These are phyloP conservation scores for Myriosclerotinia duriaeana DNA, from an alignment of 2,329 filamentous ascomycete species.

Conservation along the genomic window DNA sequence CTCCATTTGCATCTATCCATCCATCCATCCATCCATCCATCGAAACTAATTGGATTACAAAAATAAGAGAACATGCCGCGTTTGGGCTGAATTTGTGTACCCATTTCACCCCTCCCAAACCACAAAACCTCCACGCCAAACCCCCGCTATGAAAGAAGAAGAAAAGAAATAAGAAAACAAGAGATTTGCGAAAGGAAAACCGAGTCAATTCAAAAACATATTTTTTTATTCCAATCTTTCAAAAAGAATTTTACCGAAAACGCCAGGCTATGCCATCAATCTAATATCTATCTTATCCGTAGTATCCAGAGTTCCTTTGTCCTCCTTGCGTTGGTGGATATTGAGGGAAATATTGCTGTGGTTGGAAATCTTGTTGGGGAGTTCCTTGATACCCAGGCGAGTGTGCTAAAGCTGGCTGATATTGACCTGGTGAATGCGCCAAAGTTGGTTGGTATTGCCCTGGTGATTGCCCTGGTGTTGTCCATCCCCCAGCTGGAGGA, in stretches of 20 bases:
- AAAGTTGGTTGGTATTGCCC: background rate
- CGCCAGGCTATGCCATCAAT: slow-evolving; percentile 3
- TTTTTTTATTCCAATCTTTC: background rate
- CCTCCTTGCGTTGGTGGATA: slow-evolving; percentile 27
- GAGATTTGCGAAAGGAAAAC: slow-evolving; percentile 1
- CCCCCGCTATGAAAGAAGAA: background rate
- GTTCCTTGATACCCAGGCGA: slow-evolving; percentile 24
- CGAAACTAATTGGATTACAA: slow-evolving; percentile 10
- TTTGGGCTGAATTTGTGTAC: background rate
- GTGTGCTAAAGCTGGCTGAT: slow-evolving; percentile 15
- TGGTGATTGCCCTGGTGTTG: slow-evolving; percentile 28
- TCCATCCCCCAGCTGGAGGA: slow-evolving; percentile 43
- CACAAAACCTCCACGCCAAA: slow-evolving; percentile 1
- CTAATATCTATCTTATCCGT: slow-evolving; percentile 25
- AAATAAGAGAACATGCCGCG: background rate
- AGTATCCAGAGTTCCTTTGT: slow-evolving; percentile 28
- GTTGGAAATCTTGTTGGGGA: slow-evolving; percentile 27
- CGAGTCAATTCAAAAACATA: background rate
- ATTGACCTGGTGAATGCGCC: slow-evolving; percentile 14
- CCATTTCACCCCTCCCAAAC: background rate
- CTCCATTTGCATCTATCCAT: background rate
- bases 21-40: slow-evolving; percentile 11
- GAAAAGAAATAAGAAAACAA: background rate
- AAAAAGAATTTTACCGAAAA: background rate
- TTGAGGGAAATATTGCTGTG: slow-evolving; percentile 29